Percentiles rank a stretch among this genome's conserved stretches.
Evolutionary conservation across 2,329 filamentous ascomycete genomes (phyloP).

Genomic region (Pyrenophora tritici-repentis): DNA sequence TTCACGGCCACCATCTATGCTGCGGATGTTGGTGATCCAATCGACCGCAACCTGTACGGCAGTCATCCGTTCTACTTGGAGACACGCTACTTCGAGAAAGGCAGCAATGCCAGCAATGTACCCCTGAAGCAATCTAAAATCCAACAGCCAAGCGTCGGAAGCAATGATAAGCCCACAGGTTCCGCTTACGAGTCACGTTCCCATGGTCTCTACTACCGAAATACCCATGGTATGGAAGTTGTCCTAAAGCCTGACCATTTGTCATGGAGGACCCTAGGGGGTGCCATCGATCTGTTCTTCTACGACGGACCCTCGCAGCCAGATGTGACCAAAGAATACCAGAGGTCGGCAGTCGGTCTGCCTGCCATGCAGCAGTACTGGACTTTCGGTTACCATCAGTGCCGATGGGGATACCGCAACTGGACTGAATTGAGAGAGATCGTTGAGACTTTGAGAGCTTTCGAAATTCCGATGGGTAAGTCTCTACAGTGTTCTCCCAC

Average conservation of each 20-base stretch:
- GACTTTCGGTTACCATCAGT: slow-evolving; percentile 82
- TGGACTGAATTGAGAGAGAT: slow-evolving; percentile 69
- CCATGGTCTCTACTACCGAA: slow-evolving; percentile 78
- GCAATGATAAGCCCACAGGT: slow-evolving; percentile 27
- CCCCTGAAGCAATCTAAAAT: slow-evolving; percentile 61
- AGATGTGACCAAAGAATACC: slow-evolving; percentile 73
- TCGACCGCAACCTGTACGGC: slow-evolving; percentile 73
- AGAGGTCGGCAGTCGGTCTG: slow-evolving; percentile 67
- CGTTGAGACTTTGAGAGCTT: slow-evolving; percentile 58
- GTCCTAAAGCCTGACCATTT: slow-evolving; percentile 66
- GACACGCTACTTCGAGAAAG: slow-evolving; percentile 71
- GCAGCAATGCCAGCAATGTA: slow-evolving; percentile 53
- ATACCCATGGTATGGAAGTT: slow-evolving; percentile 76
- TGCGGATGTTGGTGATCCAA: slow-evolving; percentile 69
- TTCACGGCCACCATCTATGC: slow-evolving; percentile 71
- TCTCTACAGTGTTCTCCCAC: neutral
- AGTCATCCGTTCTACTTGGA: slow-evolving; percentile 80
- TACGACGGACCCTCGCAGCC: slow-evolving; percentile 72
- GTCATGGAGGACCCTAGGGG: slow-evolving; percentile 76
- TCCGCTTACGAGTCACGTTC: slow-evolving; percentile 68
- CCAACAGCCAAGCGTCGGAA: slow-evolving; percentile 18
- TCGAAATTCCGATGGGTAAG: slow-evolving; percentile 58
- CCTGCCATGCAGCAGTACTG: slow-evolving; percentile 80
- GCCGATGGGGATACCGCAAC: slow-evolving; percentile 79
- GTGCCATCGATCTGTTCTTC: slow-evolving; percentile 79